These are phyloP conservation scores for Tagetes erecta DNA, from an alignment of 129 eudicot genomes.

Conservation along the genomic window DNA sequence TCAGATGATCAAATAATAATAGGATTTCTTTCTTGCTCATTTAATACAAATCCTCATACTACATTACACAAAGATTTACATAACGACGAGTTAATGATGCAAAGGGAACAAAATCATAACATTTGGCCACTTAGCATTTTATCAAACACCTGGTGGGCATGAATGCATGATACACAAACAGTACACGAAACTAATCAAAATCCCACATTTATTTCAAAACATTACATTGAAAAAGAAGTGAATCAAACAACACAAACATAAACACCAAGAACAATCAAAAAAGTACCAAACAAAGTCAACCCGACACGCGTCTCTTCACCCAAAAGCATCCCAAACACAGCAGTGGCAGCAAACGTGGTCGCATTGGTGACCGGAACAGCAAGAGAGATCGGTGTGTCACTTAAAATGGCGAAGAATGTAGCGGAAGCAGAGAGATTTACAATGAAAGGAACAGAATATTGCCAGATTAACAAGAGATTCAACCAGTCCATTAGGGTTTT, in stretches of 20 bases:
- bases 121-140: not conserved
- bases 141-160: slow-evolving; percentile 23
- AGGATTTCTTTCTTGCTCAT: not conserved
- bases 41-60: not conserved
- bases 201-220: slow-evolving; percentile 10
- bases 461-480: slow-evolving; percentile 73
- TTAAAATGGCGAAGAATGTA: slow-evolving; percentile 67
- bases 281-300: slow-evolving; percentile 74
- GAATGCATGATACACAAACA: not conserved
- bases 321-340: slow-evolving; percentile 71
- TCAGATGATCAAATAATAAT: not conserved
- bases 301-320: slow-evolving; percentile 75
- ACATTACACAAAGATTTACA: not conserved
- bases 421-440: slow-evolving; percentile 84
- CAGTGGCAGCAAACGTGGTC: slow-evolving; percentile 97
- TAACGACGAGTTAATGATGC: not conserved
- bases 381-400: slow-evolving; percentile 70
- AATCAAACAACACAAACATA: slow-evolving; percentile 65
- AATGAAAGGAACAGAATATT: slow-evolving; percentile 76
- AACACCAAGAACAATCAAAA: slow-evolving; percentile 80
- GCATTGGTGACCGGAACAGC: slow-evolving; percentile 99
- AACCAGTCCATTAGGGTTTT: slow-evolving; percentile 59
- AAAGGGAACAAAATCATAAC: not conserved
- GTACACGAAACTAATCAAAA: not conserved
- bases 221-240: not conserved